Base-by-base conservation (phyloP, 2,329 filamentous ascomycete genomes). In the Paraphaeosphaeria sporulosa region DNA sequence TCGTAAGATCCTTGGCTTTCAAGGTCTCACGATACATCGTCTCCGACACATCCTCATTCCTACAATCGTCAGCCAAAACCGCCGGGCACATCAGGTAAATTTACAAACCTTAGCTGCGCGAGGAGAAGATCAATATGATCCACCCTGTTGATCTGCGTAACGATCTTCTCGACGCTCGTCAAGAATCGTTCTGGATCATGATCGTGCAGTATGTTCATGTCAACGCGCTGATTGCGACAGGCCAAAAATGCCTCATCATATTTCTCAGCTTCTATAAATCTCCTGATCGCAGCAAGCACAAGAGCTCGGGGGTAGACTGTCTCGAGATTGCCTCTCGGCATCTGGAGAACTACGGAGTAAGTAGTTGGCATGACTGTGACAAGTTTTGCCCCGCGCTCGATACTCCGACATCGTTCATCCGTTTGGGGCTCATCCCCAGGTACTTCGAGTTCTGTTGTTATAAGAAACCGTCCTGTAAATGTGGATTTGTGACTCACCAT, bases 191-290 rank as follows among this genome's bases (percentile, higher is more conserved):
- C 84, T 0, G 94, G 93, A n/a, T 89, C 88, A 78, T 98, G 92
- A 72, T 99, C 95, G 72, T 96, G 94, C 2, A 99, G 82, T 62
- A 99, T 94, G 72, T 99, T 99, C 90, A 98, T 94, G 72, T 99
- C 95, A 0, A 99, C 95, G 67, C 96, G 88, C 75, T 99, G 96
- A 23, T 89, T 94, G 53, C 95, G 89, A 75, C 95, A 98, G 63
- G 93, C 90, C 23, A 91, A 82, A 74, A 97, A 99, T 0, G 95
- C 95, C 54, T 87, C 87, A 51, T 86, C 87, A 72, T 97, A 99
- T 69, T 95, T 88, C 75, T 91, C 91, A 34, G 86, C 83, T 56
- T 93, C 90, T 54, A 99, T 92, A 54, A 91, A 87, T 52, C 87
- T 86, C 50, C 95, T 87, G 58, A 99, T 96, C 27, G 93, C 94